Base-by-base conservation (phyloP, 495 filamentous ascomycete species). In the Penicillium angulare region DNA sequence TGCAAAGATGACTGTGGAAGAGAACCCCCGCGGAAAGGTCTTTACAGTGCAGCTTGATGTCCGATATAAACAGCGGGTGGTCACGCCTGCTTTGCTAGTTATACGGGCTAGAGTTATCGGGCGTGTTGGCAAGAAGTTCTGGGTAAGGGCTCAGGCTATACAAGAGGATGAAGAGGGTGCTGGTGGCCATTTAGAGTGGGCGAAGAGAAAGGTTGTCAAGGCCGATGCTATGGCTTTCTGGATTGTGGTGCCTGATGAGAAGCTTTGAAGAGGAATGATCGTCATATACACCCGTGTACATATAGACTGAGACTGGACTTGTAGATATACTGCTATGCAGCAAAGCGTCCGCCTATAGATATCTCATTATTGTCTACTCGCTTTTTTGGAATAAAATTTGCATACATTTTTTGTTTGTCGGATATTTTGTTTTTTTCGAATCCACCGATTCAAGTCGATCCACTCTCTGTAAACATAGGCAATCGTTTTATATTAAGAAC, bases 151-250 rank as follows among this genome's bases (percentile, higher is more conserved):
- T 20, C 71, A 77, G 55, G 66, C 63, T 15, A 27, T 71, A 16
- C 72, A 73, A 53, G 64, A 69, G 36, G 69, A 66, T 45, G 62
- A 70, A 10, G 60, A 56, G 12, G 46, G 64, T 43, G 35, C 59
- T 12, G 61, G 58, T 16, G 56, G 58, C 1, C 60, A 71, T 47
- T 43, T 66, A 20, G 68, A 68, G 49, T 64, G 62, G 60, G 52
- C 55, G 24, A 71, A 57, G 43, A 53, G 49, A 47, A 68, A 69
- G 43, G 29, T 58, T 9, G 59, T 73, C 16, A 69, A 63, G 50
- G 62, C 65, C 0, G 72, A 75, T 62, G 71, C 71, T 1, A 68
- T 72, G 60, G 71, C 69, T 7, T 73, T 75, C 47, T 75, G 72
- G 72, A 51, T 74, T 46, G 52, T 67, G 40, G 67, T 58, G 5